Conservation (phyloP, 441 rosid species). For the Pelargonium australe region DNA sequence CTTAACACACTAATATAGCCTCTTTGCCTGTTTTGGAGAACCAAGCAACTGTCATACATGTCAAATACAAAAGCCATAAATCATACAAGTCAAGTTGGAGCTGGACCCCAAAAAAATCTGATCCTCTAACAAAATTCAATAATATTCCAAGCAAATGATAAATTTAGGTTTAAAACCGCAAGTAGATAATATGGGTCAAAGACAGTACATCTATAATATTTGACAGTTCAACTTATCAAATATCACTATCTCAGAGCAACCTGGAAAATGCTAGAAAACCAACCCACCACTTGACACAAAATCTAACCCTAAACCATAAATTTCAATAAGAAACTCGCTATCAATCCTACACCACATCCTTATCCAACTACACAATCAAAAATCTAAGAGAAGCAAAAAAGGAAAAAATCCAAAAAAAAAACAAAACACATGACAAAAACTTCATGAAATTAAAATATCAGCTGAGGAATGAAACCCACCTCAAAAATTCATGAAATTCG, state of each 20-base stretch:
- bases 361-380: constrained; percentile 22
- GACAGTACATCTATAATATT: constrained; percentile 12
- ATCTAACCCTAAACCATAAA: constrained; percentile 31
- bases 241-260: constrained; percentile 31
- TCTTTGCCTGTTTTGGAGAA: neutral
- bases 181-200: constrained; percentile 1
- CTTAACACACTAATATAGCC: neutral
- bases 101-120: neutral
- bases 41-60: neutral
- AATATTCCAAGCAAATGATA: neutral
- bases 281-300: constrained; percentile 48
- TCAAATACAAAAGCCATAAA: neutral
- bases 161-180: neutral
- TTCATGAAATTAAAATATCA: constrained; percentile 6
- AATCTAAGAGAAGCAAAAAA: neutral
- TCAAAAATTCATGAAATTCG: neutral
- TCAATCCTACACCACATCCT: constrained; percentile 59
- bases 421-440: constrained; percentile 6
- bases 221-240: neutral
- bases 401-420: constrained; percentile 18
- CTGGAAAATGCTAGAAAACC: constrained; percentile 36
- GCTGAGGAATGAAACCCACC: neutral
- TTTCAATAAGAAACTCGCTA: constrained; percentile 32
- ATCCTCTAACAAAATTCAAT: neutral
- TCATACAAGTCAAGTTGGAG: neutral